Base-by-base conservation (phyloP, 306 rosid genomes). In the Pyrus bretschneideri region DNA sequence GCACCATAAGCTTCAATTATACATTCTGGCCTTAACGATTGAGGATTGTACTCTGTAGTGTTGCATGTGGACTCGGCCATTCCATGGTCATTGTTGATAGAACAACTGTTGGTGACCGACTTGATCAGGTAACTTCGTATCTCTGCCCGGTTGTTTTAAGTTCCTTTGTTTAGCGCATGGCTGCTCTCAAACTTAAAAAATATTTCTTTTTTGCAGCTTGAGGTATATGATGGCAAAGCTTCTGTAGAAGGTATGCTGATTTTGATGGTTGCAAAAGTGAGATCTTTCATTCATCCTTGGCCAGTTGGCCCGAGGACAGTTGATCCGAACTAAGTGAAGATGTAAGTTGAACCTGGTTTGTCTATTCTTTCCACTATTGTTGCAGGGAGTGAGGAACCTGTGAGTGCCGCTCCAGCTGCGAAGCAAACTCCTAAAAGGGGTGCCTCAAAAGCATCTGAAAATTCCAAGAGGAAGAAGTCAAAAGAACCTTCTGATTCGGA, bases 71-170 rank as follows among this genome's bases (percentile, higher is more conserved):
- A 67, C 44, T 87, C 86, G 89, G 88, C 59, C 96, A 90, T 81
- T 95, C 99, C 54, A 91, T 95, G 98, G 93, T 89, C 46, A 67
- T 95, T 33, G 97, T 95, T 70, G 98, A 95, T 85, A 88, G 92
- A 85, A 81, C 88, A 78, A 84, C 81, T 87, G 64, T 80, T 77
- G 92, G 72, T 30, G 97, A 92, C 73, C 91, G 88, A 60, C 99
- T 92, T 70, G 93, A 91, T 6, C 96, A 92, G 97, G 99, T 95
- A 85, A 67, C 73, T 80, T 70, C 51, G 3, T 22, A 64, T 29
- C 4, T 12, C 31, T 49, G 21, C 55, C 21, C 1, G 1, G 55
- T 15, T 49, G 55, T 49, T 5, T 15, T 5, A 49, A 49, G 21
- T 49, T 15, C 21, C 55, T 49, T 49, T 49, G 51, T 35, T 66